Conservation (phyloP, 306 rosid species). For the Canavalia gladiata region DNA sequence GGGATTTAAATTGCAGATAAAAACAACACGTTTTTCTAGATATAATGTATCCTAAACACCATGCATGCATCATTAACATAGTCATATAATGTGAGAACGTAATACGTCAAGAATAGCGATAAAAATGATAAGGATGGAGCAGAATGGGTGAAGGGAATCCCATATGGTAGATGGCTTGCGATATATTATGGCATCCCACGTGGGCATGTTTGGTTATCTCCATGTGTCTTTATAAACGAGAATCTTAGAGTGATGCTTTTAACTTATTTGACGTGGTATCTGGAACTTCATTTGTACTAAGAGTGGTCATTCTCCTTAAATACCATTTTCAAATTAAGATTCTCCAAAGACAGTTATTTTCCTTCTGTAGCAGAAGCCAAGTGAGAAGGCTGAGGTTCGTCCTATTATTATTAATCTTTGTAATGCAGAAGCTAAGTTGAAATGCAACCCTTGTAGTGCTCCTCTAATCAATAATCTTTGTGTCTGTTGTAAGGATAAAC, state of each 20-base stretch:
- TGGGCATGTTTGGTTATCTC: conserved; percentile 52
- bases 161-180: conserved; percentile 35
- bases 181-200: conserved; percentile 44
- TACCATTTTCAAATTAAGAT: no score
- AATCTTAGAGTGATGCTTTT: not conserved
- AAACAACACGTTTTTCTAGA: conserved; percentile 1
- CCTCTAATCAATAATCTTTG: no score
- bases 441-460: no score
- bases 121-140: conserved; percentile 38
- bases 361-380: no score
- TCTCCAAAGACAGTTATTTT: no score
- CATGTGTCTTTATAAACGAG: not conserved
- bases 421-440: no score
- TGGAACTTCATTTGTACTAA: no score
- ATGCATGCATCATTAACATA: not conserved
- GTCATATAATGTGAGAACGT: conserved; percentile 26
- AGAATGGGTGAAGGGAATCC: conserved; percentile 37
- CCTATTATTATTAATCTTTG: no score
- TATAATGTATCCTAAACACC: conserved; percentile 4
- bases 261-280: no score
- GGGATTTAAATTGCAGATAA: conserved; percentile 17
- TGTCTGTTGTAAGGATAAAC: no score
- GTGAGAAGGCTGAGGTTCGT: no score
- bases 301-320: no score
- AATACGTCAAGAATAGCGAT: conserved; percentile 41